These are phyloP conservation scores for Debaryomycetaceae sp. DNA, from an alignment of 1,139 yeast species.

Conservation along the genomic window DNA sequence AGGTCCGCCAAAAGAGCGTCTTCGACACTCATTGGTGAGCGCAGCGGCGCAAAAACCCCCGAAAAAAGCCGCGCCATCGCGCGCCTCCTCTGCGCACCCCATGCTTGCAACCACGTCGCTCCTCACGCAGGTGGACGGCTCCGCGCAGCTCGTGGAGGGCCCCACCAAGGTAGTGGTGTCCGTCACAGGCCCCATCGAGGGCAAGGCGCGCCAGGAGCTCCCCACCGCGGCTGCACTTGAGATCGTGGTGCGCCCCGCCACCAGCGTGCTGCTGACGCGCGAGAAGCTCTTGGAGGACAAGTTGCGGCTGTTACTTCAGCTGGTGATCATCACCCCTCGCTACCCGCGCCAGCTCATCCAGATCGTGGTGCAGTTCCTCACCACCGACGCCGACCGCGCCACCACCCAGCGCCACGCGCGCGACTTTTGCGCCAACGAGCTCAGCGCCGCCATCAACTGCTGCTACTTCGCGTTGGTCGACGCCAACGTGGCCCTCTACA, in stretches of 20 bases:
- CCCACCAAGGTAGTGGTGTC: constrained; percentile 63
- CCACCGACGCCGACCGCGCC: constrained; percentile 46
- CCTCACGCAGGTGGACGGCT: constrained; percentile 71
- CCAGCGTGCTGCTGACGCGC: constrained; percentile 72
- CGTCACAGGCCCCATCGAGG: constrained; percentile 89
- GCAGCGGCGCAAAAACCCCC: no score
- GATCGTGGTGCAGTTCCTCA: constrained; percentile 76
- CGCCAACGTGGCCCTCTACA: constrained; percentile 67
- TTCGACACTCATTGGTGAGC: no score
- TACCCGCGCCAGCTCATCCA: constrained; percentile 86
- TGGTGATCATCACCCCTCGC: constrained; percentile 57
- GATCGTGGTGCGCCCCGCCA: constrained; percentile 73
- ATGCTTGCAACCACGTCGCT: constrained; percentile 18
- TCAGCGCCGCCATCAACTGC: constrained; percentile 70
- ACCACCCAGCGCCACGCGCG: constrained; percentile 19
- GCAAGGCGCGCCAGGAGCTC: constrained; percentile 75
- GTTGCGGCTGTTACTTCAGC: constrained; percentile 56
- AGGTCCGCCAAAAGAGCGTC: constrained; percentile 33
- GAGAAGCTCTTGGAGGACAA: constrained; percentile 76
- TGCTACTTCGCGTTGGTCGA: constrained; percentile 70
- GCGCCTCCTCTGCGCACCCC: no score
- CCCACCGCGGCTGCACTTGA: constrained; percentile 79
- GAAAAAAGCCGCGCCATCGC: no score
- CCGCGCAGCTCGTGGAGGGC: constrained; percentile 53
- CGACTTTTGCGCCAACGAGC: constrained; percentile 47